phyloP scores from a whole-genome alignment of 345 rosid genomes.

The Pistacia vera region DNA sequence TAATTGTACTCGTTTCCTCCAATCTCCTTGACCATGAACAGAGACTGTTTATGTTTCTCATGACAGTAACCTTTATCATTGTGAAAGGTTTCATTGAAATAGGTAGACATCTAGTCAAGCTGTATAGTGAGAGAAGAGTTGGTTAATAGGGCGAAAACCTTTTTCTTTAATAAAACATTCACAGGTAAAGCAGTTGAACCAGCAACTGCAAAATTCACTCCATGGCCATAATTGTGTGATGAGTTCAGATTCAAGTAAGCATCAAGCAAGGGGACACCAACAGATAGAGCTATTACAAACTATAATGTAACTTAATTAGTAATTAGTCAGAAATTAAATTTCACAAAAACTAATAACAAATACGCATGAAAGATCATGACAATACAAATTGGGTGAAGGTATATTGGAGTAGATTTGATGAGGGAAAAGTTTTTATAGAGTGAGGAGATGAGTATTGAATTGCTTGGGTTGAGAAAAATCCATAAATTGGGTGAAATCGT shows the following conservation, averaged over 20 bases:
- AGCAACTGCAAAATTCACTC: slow-evolving; percentile 41
- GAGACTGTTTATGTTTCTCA: slow-evolving; percentile 25
- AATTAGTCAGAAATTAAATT: too few relatives aligned
- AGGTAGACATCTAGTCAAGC: slow-evolving; percentile 34
- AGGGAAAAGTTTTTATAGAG: too few relatives aligned
- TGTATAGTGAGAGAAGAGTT: slow-evolving; percentile 34
- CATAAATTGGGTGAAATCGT: too few relatives aligned
- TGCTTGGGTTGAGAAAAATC: too few relatives aligned
- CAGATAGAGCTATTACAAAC: too few relatives aligned
- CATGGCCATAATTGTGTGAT: slow-evolving; percentile 12
- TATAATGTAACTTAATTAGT: too few relatives aligned
- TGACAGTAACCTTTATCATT: slow-evolving; percentile 7
- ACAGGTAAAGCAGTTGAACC: slow-evolving; percentile 32
- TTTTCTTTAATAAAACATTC: slow-evolving; percentile 13
- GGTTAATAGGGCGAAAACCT: slow-evolving; percentile 24
- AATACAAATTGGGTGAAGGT: neutral
- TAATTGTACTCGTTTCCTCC: slow-evolving; percentile 42
- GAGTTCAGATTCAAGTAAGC: slow-evolving; percentile 28
- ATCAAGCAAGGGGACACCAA: neutral
- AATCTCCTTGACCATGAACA: slow-evolving; percentile 39
- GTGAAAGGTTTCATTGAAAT: slow-evolving; percentile 18
- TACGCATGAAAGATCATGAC: too few relatives aligned
- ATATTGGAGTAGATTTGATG: too few relatives aligned
- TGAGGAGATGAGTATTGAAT: too few relatives aligned
- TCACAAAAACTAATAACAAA: too few relatives aligned